phyloP scores from a whole-genome alignment of 306 rosid genomes.

The Quillaja saponaria region DNA sequence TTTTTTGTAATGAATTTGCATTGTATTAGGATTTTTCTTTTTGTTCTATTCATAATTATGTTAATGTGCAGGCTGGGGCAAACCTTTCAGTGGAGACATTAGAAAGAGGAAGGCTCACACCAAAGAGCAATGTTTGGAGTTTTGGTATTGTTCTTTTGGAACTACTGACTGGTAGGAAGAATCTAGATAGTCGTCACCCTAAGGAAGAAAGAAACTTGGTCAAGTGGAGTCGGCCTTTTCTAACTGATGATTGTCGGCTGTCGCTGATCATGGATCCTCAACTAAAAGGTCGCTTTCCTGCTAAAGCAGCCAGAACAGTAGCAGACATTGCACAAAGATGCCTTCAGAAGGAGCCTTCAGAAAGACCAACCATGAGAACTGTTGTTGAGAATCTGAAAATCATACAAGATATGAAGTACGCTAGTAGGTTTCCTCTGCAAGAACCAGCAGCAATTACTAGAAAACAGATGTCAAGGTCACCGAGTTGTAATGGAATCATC shows the following conservation, averaged over 20 bases:
- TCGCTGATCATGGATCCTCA: conserved; percentile 93
- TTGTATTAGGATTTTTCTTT: conserved; percentile 12
- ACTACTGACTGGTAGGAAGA: conserved; percentile 86
- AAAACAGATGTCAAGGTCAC: conserved; percentile 79
- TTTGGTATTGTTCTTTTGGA: conserved; percentile 90
- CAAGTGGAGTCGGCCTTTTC: conserved; percentile 93
- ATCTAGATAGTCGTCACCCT: conserved; percentile 84
- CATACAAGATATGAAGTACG: conserved; percentile 80
- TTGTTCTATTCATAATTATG: conserved; percentile 19
- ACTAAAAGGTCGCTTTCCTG: conserved; percentile 84
- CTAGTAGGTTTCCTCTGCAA: conserved; percentile 81
- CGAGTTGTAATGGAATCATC: conserved; percentile 80
- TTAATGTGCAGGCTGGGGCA: conserved; percentile 70
- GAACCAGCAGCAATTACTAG: conserved; percentile 68
- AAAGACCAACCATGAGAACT: conserved; percentile 93
- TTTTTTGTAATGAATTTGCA: not conserved
- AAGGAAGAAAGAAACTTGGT: conserved; percentile 95
- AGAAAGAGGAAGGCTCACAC: conserved; percentile 94
- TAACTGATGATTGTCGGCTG: conserved; percentile 75
- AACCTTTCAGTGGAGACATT: conserved; percentile 90
- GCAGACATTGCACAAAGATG: conserved; percentile 90
- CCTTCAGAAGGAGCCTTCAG: conserved; percentile 92
- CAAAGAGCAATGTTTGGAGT: conserved; percentile 98
- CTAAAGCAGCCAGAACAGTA: conserved; percentile 83
- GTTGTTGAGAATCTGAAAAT: conserved; percentile 72